These are phyloP conservation scores for Schizopora paradoxa DNA, from an alignment of 1,284 basidiomycete species.

Conservation along the genomic window DNA sequence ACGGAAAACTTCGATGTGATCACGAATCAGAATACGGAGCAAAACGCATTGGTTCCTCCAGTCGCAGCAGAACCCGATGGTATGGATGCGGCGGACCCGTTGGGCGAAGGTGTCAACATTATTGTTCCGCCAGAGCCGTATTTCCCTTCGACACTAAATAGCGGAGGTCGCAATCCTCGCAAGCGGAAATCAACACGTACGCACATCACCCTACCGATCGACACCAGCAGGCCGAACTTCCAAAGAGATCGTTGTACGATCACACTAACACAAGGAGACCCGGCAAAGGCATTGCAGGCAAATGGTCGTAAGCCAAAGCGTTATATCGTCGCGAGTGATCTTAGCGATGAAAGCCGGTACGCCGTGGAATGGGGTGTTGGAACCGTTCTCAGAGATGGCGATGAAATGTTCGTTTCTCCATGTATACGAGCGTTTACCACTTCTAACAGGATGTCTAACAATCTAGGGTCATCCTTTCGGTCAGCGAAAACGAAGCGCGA, in stretches of 20 bases:
- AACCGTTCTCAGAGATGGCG: constrained; percentile 91
- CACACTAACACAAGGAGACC: constrained; percentile 80
- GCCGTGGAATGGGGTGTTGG: constrained; percentile 96
- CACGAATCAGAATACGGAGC: constrained; percentile 68
- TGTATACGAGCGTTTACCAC: constrained; percentile 2
- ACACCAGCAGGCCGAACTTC: constrained; percentile 76
- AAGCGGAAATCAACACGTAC: constrained; percentile 55
- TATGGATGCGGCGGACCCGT: constrained; percentile 60
- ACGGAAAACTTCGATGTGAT: constrained; percentile 70
- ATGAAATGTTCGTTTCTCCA: constrained; percentile 59
- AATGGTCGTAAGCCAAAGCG: constrained; percentile 55
- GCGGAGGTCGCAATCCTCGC: constrained; percentile 41
- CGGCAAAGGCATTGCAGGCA: constrained; percentile 47
- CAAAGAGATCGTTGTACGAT: constrained; percentile 92
- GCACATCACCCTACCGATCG: constrained; percentile 56
- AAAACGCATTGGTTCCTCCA: constrained; percentile 61
- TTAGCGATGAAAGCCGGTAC: constrained; percentile 88
- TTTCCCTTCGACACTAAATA: constrained; percentile 67
- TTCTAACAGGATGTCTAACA: constrained; percentile 14
- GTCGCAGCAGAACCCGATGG: constrained; percentile 36
- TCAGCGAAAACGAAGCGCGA: constrained; percentile 91
- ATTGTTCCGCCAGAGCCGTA: constrained; percentile 77
- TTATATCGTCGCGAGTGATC: constrained; percentile 90
- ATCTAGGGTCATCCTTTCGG: constrained; percentile 70
- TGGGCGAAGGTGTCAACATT: constrained; percentile 88